Base-by-base conservation (phyloP, 352 stramenopile genomes). In the Blastocystis sp. region DNA sequence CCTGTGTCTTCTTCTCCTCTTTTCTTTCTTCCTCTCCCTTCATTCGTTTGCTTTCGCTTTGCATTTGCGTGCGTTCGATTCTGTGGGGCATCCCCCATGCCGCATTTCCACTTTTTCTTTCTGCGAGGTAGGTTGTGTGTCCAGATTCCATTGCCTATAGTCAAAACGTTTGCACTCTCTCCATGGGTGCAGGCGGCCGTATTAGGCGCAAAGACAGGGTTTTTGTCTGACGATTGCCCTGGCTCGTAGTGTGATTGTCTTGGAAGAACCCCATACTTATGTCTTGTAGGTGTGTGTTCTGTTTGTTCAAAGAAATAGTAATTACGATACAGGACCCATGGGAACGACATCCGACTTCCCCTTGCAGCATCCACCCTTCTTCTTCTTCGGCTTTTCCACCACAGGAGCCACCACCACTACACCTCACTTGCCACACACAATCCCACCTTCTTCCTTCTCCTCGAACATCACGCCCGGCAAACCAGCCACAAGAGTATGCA, bases 161-260 rank as follows among this genome's bases (percentile, higher is more conserved):
- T 84, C 74, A 84, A 84, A 84, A 61, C 74, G 74, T 84, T 84
- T 84, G 56, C 43, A 45, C n/a, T 28, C 53, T 84, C 11, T 69
- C 74, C 23, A 34, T 84, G 34, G 52, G 56, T 69, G 66, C 56
- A 56, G 74, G 38, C 53, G 74, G 74, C 74, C 74, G 74, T 70
- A 84, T 84, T 84, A 62, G 74, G 74, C 74, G 61, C 61, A 84
- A 84, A 84, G 41, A 28, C 2, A 69, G 74, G 38, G 60, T 53
- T 67, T 61, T 84, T 84, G 74, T 84, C 74, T 84, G 74, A 84
- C 52, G 45, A 23, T 56, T 9, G 40, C 34, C 52, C 38, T 76
- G 56, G 5, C 19, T 70, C 34, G 21, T 84, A n/a, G 38, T 28
- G 23, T 84, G 23, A 41, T 52, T 67, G 52, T 84, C 74, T 69